Conservation (phyloP, 345 rosid genomes). For the Anastatica hierochuntica region DNA sequence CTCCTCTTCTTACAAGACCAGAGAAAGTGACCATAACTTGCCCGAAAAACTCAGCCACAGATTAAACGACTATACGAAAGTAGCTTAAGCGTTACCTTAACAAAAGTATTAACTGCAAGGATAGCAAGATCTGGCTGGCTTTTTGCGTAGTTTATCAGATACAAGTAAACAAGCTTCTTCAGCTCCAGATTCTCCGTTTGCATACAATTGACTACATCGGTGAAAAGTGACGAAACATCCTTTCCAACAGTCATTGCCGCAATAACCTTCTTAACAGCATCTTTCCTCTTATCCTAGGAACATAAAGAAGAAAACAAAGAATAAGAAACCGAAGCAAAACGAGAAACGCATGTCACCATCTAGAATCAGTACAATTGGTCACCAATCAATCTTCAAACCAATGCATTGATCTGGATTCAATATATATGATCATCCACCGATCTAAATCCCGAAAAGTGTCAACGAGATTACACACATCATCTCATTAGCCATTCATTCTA, state of each 20-base stretch:
- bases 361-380: too few relatives aligned
- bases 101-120: conserved; percentile 93
- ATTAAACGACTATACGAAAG: background rate
- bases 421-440: conserved; percentile 4
- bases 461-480: too few relatives aligned
- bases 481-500: background rate
- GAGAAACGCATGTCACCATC: conserved; percentile 4
- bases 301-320: background rate
- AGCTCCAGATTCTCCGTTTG: conserved; percentile 93
- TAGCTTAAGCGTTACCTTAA: conserved; percentile 45
- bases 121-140: conserved; percentile 98
- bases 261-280: conserved; percentile 95
- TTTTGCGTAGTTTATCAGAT: conserved; percentile 84
- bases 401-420: background rate
- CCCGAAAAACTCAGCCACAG: background rate
- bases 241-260: conserved; percentile 99
- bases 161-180: conserved; percentile 83
- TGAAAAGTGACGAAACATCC: conserved; percentile 85
- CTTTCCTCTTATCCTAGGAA: conserved; percentile 83
- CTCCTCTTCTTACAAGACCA: background rate
- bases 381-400: background rate
- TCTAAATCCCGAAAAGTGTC: too few relatives aligned
- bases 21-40: too few relatives aligned
- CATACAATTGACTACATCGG: conserved; percentile 95
- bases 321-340: background rate